A percentile compares a stretch with the other conserved stretches of the same genome.
Conservation (phyloP, 371 early-diverging fungal species). For the Quaeritorhiza haematococci region DNA sequence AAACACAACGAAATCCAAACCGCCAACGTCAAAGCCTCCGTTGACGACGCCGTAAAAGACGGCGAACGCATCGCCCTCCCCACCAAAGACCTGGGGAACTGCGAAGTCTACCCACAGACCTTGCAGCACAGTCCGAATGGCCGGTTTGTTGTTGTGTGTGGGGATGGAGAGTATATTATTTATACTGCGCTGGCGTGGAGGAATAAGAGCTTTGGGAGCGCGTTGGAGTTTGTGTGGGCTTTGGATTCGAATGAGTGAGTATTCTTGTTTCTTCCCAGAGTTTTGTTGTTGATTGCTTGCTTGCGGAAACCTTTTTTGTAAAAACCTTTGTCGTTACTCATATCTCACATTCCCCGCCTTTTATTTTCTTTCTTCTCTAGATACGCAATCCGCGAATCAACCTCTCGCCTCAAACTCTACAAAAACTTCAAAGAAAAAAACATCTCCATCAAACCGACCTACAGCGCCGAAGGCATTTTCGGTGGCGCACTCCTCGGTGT, state of each 20-base stretch:
- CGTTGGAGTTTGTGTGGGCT: slow-evolving; percentile 95
- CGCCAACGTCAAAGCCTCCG: slow-evolving; percentile 80
- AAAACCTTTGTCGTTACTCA: no score
- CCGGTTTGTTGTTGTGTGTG: slow-evolving; percentile 95
- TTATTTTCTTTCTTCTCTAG: slow-evolving; percentile 14
- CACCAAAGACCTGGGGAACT: slow-evolving; percentile 92
- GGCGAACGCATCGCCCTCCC: slow-evolving; percentile 85
- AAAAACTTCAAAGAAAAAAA: slow-evolving; percentile 87
- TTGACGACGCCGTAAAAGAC: slow-evolving; percentile 66
- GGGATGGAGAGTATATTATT: slow-evolving; percentile 98
- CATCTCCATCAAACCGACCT: slow-evolving; percentile 61
- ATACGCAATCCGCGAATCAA: slow-evolving; percentile 91
- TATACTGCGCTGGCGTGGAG: slow-evolving; percentile 98
- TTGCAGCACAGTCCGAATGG: slow-evolving; percentile 97
- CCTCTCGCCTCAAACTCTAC: slow-evolving; percentile 79
- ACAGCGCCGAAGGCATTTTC: slow-evolving; percentile 87
- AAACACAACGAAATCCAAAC: slow-evolving; percentile 93
- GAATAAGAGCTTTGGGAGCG: slow-evolving; percentile 96
- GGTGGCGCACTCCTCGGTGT: slow-evolving; percentile 92
- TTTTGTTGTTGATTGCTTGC: no score
- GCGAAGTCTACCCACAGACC: slow-evolving; percentile 94
- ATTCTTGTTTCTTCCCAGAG: not conserved
- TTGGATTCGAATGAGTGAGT: slow-evolving; percentile 79
- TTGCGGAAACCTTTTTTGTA: no score
- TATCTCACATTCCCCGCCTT: no score